Evolutionary conservation across 2,329 filamentous ascomycete genomes (phyloP).

Genomic region (Aspergillus niger): DNA sequence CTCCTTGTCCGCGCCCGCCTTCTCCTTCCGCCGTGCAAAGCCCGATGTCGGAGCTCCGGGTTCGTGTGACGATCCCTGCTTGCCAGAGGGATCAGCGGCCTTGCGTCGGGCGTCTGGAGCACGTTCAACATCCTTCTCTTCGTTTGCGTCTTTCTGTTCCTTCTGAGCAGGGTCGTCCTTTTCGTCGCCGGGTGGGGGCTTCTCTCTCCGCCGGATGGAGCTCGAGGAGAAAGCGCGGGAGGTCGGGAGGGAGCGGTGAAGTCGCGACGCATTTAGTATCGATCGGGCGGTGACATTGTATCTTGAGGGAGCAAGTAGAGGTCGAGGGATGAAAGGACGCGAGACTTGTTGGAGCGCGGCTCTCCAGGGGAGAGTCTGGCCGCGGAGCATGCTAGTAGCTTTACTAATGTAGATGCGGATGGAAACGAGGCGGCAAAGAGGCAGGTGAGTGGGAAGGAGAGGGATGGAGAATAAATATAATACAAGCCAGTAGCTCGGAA

Average conservation of each 20-base stretch:
- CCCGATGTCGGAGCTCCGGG: slow-evolving; percentile 37
- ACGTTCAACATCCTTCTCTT: slow-evolving; percentile 47
- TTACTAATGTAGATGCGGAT: slow-evolving; percentile 21
- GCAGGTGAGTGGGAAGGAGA: slow-evolving; percentile 13
- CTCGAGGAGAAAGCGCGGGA: slow-evolving; percentile 49
- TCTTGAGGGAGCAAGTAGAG: slow-evolving; percentile 34
- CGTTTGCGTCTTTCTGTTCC: slow-evolving; percentile 28
- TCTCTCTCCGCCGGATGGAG: slow-evolving; percentile 58
- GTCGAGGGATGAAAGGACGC: slow-evolving; percentile 40
- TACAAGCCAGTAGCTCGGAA: slow-evolving; percentile 14
- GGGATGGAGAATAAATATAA: slow-evolving; percentile 8
- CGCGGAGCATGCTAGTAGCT: slow-evolving; percentile 60
- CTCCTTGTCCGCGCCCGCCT: slow-evolving; percentile 41
- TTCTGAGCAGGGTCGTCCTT: slow-evolving; percentile 35
- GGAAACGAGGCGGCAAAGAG: slow-evolving; percentile 11
- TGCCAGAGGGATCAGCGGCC: slow-evolving; percentile 40
- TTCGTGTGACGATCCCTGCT: slow-evolving; percentile 28
- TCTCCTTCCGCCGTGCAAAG: slow-evolving; percentile 44
- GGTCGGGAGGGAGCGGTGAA: slow-evolving; percentile 28
- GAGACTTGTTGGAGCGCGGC: slow-evolving; percentile 57
- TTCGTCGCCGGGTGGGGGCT: slow-evolving; percentile 49
- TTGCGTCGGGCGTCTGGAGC: slow-evolving; percentile 47
- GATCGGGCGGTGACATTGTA: slow-evolving; percentile 34
- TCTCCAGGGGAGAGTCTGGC: slow-evolving; percentile 67
- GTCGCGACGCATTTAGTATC: slow-evolving; percentile 27